Evolutionary conservation across 306 rosid genomes (phyloP).

Genomic region (Macrotyloma uniflorum): DNA sequence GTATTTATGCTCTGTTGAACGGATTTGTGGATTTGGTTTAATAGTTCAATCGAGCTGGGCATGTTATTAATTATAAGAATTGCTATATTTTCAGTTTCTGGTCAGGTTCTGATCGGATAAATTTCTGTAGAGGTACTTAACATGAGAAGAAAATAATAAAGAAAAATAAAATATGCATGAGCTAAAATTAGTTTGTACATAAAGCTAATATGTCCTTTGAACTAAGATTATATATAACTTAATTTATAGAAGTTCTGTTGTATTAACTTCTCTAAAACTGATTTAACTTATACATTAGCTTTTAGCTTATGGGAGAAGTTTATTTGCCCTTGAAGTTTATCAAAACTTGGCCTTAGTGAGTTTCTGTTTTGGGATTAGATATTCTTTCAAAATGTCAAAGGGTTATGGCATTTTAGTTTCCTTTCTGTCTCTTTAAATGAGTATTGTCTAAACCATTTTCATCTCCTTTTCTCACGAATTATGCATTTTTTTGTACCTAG

Average conservation of each 20-base stretch:
- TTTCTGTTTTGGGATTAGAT: background rate
- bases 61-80: background rate
- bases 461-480: slow-evolving; percentile 14
- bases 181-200: background rate
- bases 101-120: background rate
- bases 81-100: background rate
- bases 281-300: background rate
- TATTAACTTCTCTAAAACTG: background rate
- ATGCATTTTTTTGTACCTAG: slow-evolving; percentile 33
- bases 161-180: too few relatives aligned
- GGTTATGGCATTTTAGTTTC: background rate
- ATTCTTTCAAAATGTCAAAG: background rate
- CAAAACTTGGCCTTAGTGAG: background rate
- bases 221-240: background rate
- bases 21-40: background rate
- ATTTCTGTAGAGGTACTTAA: background rate
- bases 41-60: background rate
- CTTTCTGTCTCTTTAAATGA: slow-evolving; percentile 2
- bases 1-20: background rate
- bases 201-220: too few relatives aligned
- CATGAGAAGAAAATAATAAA: too few relatives aligned
- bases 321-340: background rate
- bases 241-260: background rate
- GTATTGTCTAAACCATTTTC: background rate
- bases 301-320: background rate